Evolutionary conservation across 257 asterid genomes (phyloP), one percentile per base, ranked within the genome.

Genomic region (Solanum megistacrolobum): DNA sequence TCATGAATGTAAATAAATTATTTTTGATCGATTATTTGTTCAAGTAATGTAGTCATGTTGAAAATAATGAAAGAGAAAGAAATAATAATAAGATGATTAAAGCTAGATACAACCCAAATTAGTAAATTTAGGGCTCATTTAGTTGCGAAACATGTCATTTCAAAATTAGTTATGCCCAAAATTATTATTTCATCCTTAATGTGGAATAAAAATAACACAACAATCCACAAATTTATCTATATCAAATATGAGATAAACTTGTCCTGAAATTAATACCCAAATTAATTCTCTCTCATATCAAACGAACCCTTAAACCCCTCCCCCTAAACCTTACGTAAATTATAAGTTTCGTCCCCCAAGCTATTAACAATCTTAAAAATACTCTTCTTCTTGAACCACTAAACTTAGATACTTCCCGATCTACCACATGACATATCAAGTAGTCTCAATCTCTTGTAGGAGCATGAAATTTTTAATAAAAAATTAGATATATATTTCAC

Each of bases 1-100:
- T 62, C 2, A 4, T n/a, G 3, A 62, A 62, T 4, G 0, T 62
- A n/a, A 0, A 62, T 23, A 62, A 4, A 10, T 4, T n/a, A 62
- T 23, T 62, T 62, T 62, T 62, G 1, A 62, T 4, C 0, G 1
- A 62, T n/a, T 2, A 9, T 62, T 0, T 5, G 3, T n/a, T 0
- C 1, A 0, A 62, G 0, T 62, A 62, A 62, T 62, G 3, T 5
- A 60, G 1, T 10, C 14, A 23, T 60, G 2, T 1, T 9, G 27
- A 60, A 60, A 60, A 60, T 52, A 52, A 52, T 6, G 23, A 16
- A 3, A 16, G 10, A 6, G 9, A 18, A 55, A 62, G 0, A 23
- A 60, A 3, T 3, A 21, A 21, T 5, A 60, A 60, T 60, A 23
- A 23, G 3, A 62, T 23, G 0, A 62, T 10, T 4, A 10, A 23